Evolutionary conservation across 202 grass and related monocot species (phyloP).

Genomic region (Panicum virgatum): DNA sequence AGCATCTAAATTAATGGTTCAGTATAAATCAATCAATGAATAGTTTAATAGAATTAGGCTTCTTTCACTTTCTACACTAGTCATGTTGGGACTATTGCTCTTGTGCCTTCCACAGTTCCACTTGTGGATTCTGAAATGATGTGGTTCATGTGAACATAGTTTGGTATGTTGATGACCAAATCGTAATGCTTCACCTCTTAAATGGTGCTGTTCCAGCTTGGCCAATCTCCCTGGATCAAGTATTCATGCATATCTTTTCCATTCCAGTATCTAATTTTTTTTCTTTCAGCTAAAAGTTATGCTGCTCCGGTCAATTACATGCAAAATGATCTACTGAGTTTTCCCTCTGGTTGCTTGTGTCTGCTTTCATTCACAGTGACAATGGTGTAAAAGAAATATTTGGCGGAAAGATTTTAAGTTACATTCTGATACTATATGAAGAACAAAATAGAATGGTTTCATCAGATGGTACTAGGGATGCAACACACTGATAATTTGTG

Average conservation of each 20-base stretch:
- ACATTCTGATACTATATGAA: neutral
- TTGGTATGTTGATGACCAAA: neutral
- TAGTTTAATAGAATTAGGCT: neutral
- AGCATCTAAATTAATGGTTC: neutral
- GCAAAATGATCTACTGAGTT: neutral
- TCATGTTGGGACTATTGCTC: neutral
- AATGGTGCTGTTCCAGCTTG: neutral
- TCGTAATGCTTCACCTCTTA: neutral
- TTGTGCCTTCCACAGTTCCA: neutral
- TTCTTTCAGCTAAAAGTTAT: constrained; percentile 13
- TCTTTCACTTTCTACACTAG: neutral
- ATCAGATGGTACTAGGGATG: neutral
- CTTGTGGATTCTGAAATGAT: neutral
- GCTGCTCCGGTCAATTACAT: neutral
- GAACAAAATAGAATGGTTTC: neutral
- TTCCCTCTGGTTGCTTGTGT: neutral
- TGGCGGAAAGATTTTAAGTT: neutral
- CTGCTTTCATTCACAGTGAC: neutral
- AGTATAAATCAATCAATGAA: neutral
- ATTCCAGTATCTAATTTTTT: neutral
- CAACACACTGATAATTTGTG: constrained; percentile 4
- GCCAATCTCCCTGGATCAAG: neutral
- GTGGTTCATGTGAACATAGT: neutral
- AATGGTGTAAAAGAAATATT: neutral
- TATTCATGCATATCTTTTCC: neutral